These are phyloP conservation scores for Acidomyces sp. DNA, from an alignment of 495 filamentous ascomycete genomes.

Conservation along the genomic window DNA sequence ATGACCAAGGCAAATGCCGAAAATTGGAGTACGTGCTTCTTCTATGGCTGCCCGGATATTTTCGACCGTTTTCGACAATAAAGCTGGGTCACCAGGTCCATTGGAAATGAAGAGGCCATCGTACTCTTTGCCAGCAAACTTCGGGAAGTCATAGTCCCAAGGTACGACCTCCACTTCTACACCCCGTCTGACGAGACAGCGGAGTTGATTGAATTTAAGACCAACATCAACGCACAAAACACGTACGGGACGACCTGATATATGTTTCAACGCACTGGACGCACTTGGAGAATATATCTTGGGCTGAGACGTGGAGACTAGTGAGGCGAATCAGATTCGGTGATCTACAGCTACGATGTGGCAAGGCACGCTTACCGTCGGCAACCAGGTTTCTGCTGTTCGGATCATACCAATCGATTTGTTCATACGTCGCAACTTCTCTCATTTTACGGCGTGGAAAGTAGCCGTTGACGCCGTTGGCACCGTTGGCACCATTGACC, in stretches of 20 bases:
- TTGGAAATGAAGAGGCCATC: constrained; percentile 97
- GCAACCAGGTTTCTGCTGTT: constrained; percentile 83
- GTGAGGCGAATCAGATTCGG: constrained; percentile 15
- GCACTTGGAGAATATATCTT: constrained; percentile 64
- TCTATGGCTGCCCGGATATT: constrained; percentile 59
- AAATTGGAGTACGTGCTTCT: constrained; percentile 71
- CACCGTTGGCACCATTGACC: constrained; percentile 20
- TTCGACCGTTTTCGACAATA: constrained; percentile 59
- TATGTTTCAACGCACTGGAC: constrained; percentile 58
- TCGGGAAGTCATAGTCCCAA: constrained; percentile 84
- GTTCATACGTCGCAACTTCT: constrained; percentile 34
- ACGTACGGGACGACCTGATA: constrained; percentile 70
- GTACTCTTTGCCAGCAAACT: constrained; percentile 61
- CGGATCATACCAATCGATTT: constrained; percentile 77
- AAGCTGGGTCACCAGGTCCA: constrained; percentile 87
- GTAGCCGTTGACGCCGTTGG: constrained; percentile 19
- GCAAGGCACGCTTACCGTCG: constrained; percentile 57
- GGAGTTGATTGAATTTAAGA: constrained; percentile 92
- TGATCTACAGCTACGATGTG: constrained; percentile 10
- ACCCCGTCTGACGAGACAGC: constrained; percentile 81
- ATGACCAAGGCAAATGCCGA: constrained; percentile 94
- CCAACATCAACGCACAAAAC: constrained; percentile 91
- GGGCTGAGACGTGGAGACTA: constrained; percentile 77
- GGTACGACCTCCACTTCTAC: constrained; percentile 90
- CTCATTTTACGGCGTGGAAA: constrained; percentile 10